Conservation (phyloP, 345 rosid species). For the Moringa oleifera region DNA sequence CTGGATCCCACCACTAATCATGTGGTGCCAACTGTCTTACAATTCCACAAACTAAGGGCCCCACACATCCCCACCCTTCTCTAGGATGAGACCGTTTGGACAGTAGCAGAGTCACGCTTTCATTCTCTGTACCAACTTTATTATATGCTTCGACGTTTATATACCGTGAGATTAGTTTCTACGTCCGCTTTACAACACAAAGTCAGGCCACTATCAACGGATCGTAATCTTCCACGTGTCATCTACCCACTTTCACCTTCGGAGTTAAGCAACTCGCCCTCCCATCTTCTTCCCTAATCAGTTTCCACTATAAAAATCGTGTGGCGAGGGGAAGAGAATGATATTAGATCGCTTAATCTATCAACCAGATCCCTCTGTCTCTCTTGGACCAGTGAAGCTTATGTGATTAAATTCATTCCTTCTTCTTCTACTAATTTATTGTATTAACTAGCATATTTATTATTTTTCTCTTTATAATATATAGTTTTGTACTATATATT, state of each 20-base stretch:
- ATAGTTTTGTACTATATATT: no score
- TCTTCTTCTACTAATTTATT: background rate
- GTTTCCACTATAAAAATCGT: slow-evolving; percentile 5
- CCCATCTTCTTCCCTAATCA: slow-evolving; percentile 2
- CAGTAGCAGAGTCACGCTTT: background rate
- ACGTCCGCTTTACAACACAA: slow-evolving; percentile 37
- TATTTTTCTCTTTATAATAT: background rate
- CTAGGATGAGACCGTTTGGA: background rate
- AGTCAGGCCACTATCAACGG: slow-evolving; percentile 44
- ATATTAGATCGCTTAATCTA: slow-evolving; percentile 2
- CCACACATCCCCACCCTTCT: background rate
- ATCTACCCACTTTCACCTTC: slow-evolving; percentile 41
- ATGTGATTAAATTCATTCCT: background rate
- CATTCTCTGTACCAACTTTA: slow-evolving; percentile 5
- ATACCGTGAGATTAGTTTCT: no score
- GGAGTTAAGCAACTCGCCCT: slow-evolving; percentile 30
- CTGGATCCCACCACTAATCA: slow-evolving; percentile 15
- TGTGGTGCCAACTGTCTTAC: slow-evolving; percentile 14
- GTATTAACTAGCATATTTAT: background rate
- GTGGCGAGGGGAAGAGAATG: slow-evolving; percentile 1
- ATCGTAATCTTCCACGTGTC: slow-evolving; percentile 33
- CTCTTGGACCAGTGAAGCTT: no score
- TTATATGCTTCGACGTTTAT: no score
- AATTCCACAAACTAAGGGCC: background rate
- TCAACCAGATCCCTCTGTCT: slow-evolving; percentile 9